phyloP scores from a whole-genome alignment of 306 rosid genomes.

The Abrus pulchellus region DNA sequence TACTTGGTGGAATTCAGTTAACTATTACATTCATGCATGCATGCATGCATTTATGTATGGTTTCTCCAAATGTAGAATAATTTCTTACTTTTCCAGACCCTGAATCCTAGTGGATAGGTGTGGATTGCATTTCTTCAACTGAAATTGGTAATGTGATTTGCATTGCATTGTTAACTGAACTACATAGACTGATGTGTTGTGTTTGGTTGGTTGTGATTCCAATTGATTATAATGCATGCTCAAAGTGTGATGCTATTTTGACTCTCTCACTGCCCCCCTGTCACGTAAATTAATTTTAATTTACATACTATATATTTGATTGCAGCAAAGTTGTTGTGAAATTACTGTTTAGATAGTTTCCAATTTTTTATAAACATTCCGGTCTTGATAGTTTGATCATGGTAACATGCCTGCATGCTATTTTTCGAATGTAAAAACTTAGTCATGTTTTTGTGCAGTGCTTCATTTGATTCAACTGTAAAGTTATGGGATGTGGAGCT shows the following conservation, averaged over 20 bases:
- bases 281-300: neutral
- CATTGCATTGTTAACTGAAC: conserved; percentile 16
- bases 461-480: conserved; percentile 94
- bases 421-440: neutral
- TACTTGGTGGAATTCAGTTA: conserved; percentile 24
- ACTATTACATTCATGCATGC: conserved; percentile 8
- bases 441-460: conserved; percentile 16
- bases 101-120: conserved; percentile 26
- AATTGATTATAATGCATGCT: conserved; percentile 31
- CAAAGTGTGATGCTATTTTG: neutral
- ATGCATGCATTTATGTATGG: neutral
- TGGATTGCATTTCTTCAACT: neutral
- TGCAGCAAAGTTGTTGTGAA: neutral
- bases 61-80: conserved; percentile 8
- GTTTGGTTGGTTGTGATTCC: conserved; percentile 23
- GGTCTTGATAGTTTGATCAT: conserved; percentile 25
- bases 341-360: conserved; percentile 11
- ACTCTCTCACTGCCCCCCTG: conserved; percentile 15
- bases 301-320: conserved; percentile 15
- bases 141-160: conserved; percentile 10
- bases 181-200: conserved; percentile 3
- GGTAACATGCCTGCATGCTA: neutral
- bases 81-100: neutral
- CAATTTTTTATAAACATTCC: conserved; percentile 15
- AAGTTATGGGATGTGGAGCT: conserved; percentile 90